Conservation (phyloP, 1,284 basidiomycete genomes). For the Porogramme epimiltina region DNA sequence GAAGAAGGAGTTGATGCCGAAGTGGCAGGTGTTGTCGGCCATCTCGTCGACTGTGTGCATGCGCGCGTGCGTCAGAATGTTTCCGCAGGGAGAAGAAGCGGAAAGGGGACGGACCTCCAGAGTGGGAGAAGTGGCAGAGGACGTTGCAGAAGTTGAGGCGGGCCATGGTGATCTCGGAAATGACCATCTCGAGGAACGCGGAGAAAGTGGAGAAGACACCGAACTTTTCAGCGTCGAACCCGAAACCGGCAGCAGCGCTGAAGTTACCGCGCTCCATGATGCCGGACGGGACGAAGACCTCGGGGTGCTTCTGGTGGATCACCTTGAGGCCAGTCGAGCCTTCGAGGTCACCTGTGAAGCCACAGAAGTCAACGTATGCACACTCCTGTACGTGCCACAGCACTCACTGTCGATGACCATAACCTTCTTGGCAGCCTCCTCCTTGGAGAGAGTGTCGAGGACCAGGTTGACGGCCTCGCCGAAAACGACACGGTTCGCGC, state of each 20-base stretch:
- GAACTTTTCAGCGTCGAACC: conserved; percentile 73
- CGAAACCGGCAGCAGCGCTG: conserved; percentile 84
- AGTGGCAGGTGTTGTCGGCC: conserved; percentile 87
- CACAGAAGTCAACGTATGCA: not conserved
- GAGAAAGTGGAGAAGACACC: conserved; percentile 87
- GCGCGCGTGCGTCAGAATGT: no score
- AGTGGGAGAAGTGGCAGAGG: conserved; percentile 85
- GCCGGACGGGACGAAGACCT: conserved; percentile 82
- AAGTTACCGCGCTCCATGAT: conserved; percentile 48
- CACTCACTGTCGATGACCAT: conserved; percentile 81
- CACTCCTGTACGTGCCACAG: not conserved
- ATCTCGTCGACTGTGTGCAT: conserved; percentile 62
- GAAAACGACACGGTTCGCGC: conserved; percentile 80
- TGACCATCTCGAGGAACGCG: conserved; percentile 86
- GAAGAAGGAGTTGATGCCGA: conserved; percentile 83
- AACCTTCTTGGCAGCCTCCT: conserved; percentile 77
- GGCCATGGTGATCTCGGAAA: conserved; percentile 87
- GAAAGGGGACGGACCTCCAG: conserved; percentile 53
- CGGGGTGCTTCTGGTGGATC: conserved; percentile 86
- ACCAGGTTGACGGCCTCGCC: conserved; percentile 81
- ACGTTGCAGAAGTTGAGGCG: conserved; percentile 85
- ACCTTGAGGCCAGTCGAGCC: conserved; percentile 85
- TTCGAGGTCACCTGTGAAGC: conserved; percentile 67
- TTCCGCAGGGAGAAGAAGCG: not conserved
- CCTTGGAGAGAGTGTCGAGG: conserved; percentile 71